Evolutionary conservation across 2,329 filamentous ascomycete species (phyloP), one percentile per base, ranked within the genome.

Genomic region (Penicillium decumbens): DNA sequence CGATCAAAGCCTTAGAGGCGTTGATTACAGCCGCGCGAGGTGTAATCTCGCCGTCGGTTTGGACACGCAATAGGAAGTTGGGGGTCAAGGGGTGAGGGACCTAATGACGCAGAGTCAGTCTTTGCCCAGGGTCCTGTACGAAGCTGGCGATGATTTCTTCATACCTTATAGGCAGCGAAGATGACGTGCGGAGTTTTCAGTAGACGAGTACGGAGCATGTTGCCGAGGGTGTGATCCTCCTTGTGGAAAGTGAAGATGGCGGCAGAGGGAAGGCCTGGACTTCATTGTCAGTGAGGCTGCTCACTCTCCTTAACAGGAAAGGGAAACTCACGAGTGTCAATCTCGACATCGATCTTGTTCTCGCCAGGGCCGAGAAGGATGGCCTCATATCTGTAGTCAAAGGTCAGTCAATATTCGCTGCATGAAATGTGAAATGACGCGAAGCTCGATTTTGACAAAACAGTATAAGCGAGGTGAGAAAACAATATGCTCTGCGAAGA

Each of bases 211-310:
- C 87, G 82, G 49, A 98, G 80, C 48, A 98, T 80, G 71, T 98
- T 96, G 62, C 86, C 93, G 24, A 98, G 81, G 1, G 92, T 96
- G 74, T 96, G 92, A 63, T 98, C 93, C 71, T 98, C 93, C 72
- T 96, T 97, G 73, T 89, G 89, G 73, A 98, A 84, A 51, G 89
- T 84, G 75, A 98, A 98, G 72, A 96, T 88, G 8, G 89, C 88
- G n/a, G 88, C 90, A 69, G 95, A 95, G 20, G 92, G 89, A 68
- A 95, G 90, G 65, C 89, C 90, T 93, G 51, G 35, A 30, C n/a
- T 7, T 13, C 6, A 35, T 1, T 9, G 47, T 61, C 24, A 59
- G 50, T 30, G 30, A 32, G 27, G 13, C 33, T 33, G 13, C 20
- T 1, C 28, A 8, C 9, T 7, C 5, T 23, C 23, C 38, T 24